Percentiles rank a stretch among this genome's conserved stretches.
Conservation (phyloP, 2,329 filamentous ascomycete genomes). For the Xylariaceae sp. region DNA sequence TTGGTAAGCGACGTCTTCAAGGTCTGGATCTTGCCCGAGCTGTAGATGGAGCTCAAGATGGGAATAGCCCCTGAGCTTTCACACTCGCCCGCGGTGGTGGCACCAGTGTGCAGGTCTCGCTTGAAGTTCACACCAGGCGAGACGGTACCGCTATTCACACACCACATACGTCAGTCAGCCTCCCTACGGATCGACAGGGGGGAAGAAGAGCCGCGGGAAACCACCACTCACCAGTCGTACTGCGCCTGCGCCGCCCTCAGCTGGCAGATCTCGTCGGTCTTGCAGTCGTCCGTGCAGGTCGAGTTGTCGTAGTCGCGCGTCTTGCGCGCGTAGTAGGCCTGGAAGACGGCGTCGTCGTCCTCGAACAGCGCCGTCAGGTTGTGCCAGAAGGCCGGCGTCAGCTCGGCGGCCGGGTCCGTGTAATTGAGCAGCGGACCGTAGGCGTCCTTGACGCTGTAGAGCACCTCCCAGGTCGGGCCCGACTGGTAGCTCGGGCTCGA, state of each 20-base stretch:
- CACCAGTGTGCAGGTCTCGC: too few relatives aligned
- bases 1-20: too few relatives aligned
- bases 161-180: too few relatives aligned
- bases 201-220: too few relatives aligned
- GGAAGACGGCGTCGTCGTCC: constrained; percentile 33
- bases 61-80: too few relatives aligned
- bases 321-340: constrained; percentile 38
- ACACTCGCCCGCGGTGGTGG: too few relatives aligned
- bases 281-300: constrained; percentile 26
- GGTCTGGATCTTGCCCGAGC: too few relatives aligned
- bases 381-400: constrained; percentile 54
- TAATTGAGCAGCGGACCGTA: constrained; percentile 42
- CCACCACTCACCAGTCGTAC: too few relatives aligned
- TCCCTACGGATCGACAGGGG: too few relatives aligned
- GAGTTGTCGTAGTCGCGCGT: constrained; percentile 40
- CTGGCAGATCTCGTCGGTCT: constrained; percentile 38
- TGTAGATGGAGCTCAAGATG: too few relatives aligned
- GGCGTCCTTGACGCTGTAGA: constrained; percentile 48
- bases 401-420: constrained; percentile 17
- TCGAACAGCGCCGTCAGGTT: constrained; percentile 44
- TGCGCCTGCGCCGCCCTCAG: constrained; percentile 44
- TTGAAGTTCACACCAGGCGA: too few relatives aligned
- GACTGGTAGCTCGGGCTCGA: constrained; percentile 33
- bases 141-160: too few relatives aligned
- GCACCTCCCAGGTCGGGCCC: constrained; percentile 43